Conservation (phyloP, 2,329 filamentous ascomycete genomes). For the Emydomyces testavorans region DNA sequence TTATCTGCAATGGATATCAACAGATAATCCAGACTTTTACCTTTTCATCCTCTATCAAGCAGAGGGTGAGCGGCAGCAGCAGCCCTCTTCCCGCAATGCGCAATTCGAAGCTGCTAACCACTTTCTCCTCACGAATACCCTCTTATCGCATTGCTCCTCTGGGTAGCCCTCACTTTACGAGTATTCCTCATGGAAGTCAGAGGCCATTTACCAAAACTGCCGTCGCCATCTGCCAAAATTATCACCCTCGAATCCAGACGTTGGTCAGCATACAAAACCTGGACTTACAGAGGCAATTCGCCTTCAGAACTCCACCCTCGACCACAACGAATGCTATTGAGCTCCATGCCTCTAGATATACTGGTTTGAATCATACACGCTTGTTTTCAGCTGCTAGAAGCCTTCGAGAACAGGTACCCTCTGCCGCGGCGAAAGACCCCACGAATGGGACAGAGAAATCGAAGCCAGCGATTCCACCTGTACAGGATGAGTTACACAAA, state of each 20-base stretch:
- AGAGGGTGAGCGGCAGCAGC: constrained; percentile 5
- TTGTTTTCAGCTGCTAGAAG: neutral
- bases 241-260: neutral
- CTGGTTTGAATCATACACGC: neutral
- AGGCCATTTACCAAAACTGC: neutral
- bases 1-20: constrained; percentile 2
- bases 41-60: neutral
- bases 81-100: constrained; percentile 28
- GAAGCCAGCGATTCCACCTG: constrained; percentile 22
- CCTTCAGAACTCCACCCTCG: neutral
- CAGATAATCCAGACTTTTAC: neutral
- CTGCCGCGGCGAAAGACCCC: neutral
- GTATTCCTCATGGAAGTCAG: neutral
- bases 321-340: neutral
- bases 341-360: neutral
- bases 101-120: constrained; percentile 31
- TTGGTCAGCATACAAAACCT: neutral
- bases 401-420: neutral
- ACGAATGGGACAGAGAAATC: constrained; percentile 16
- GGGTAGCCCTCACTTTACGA: neutral
- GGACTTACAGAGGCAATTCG: neutral
- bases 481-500: constrained; percentile 39
- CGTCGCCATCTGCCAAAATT: neutral
- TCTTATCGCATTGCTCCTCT: constrained; percentile 21
- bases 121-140: constrained; percentile 25